Percentiles rank a stretch among this genome's conserved stretches.
Evolutionary conservation across 495 filamentous ascomycete genomes (phyloP).

Genomic region (Xylaria nigripes): DNA sequence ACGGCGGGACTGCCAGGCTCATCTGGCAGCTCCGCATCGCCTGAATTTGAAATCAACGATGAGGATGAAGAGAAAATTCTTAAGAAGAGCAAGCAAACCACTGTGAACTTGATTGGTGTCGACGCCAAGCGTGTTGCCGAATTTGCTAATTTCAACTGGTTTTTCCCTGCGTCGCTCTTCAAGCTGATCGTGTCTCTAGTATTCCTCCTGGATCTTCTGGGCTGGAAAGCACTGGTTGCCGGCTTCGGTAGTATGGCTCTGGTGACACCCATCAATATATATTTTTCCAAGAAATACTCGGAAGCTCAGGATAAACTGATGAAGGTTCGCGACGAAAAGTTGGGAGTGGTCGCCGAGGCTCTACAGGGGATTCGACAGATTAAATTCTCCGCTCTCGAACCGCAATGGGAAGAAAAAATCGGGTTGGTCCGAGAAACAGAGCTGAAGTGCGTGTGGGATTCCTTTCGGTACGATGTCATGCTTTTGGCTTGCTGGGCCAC

Average conservation of each 20-base stretch:
- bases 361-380: constrained; percentile 80
- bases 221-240: constrained; percentile 60
- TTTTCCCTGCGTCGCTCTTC: constrained; percentile 53
- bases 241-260: constrained; percentile 58
- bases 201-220: constrained; percentile 63
- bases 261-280: constrained; percentile 61
- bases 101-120: constrained; percentile 71
- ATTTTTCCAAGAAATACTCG: constrained; percentile 58
- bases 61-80: constrained; percentile 45
- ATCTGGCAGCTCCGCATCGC: constrained; percentile 16
- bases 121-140: constrained; percentile 68
- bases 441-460: constrained; percentile 54
- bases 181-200: constrained; percentile 55
- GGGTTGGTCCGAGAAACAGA: constrained; percentile 56
- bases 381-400: constrained; percentile 79
- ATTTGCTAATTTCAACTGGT: constrained; percentile 55
- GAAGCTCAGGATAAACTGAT: constrained; percentile 63
- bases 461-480: constrained; percentile 52
- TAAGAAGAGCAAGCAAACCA: constrained; percentile 60
- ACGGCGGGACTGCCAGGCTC: constrained; percentile 19
- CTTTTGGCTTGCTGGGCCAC: constrained; percentile 63
- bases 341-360: constrained; percentile 71
- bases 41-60: constrained; percentile 27
- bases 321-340: constrained; percentile 71
- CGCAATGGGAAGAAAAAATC: constrained; percentile 72